Evolutionary conservation across 345 rosid genomes (phyloP), one percentile per base, ranked within the genome.

Genomic region (Hibiscus trionum): DNA sequence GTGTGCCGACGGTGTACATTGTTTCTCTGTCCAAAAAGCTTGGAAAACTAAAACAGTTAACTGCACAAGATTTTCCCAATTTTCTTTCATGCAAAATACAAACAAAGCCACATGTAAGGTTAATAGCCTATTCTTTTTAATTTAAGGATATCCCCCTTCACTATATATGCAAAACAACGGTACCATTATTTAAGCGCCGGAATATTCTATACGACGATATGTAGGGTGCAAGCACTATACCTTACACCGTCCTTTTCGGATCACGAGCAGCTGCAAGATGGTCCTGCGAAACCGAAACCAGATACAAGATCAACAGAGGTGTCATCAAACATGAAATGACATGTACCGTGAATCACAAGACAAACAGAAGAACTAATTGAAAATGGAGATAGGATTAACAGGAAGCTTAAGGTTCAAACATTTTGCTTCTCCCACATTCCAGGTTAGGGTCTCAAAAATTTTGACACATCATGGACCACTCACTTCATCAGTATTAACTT

Each of bases 241-340:
- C 75, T 79, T 77, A 78, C 50, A 75, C 71, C 70, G 82, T 88
- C 75, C 89, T 90, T 83, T 81, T 93, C 21, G 87, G 83, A 81
- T 86, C 96, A 19, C 93, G 95, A 69, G 90, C 80, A 62, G 96
- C 82, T n/a, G 93, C 86, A 64, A 93, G 72, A 84, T 90, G 98
- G 72, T 93, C 98, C 98, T 93, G 71, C 82, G 82, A 53, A 52
- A 78, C 60, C 58, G 73, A 68, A 44, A 75, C 29, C 39, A 64
- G 60, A 68, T 61, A 65, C 52, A 44, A 58, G 56, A 33, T 58
- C 31, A 61, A 53, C 27, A 55, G 12, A n/a, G 53, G 39, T 35
- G 42, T 46, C 59, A 53, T 15, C 19, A 5, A 52, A 17, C 44
- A 39, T 39, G 11, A 39, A 39, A 39, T 39, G 44, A 39, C 10